Percentiles rank a stretch among this genome's conserved stretches.
These are phyloP conservation scores for Salvia rosmarinus DNA, from an alignment of 257 asterid species.

Conservation along the genomic window DNA sequence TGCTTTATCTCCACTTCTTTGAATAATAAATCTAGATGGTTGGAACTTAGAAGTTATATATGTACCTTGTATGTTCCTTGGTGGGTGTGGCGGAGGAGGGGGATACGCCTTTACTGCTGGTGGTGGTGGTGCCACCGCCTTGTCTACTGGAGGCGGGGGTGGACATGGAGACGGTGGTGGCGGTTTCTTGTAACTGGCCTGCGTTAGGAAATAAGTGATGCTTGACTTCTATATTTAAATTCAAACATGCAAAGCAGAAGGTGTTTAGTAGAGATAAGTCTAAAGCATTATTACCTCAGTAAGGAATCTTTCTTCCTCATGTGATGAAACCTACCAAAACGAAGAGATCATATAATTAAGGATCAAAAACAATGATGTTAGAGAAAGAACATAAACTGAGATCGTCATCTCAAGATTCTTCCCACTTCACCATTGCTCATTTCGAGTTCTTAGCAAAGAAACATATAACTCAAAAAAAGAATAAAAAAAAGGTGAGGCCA, in stretches of 20 bases:
- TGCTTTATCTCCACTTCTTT: too few relatives aligned
- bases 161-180: constrained; percentile 35
- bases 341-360: not conserved
- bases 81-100: constrained; percentile 37
- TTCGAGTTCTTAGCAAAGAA: not conserved
- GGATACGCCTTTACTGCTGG: constrained; percentile 24
- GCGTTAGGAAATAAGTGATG: not conserved
- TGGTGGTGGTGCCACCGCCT: constrained; percentile 41
- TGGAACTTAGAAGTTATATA: too few relatives aligned
- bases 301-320: constrained; percentile 29
- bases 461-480: not conserved
- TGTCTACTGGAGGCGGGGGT: constrained; percentile 34
- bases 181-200: constrained; percentile 25
- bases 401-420: not conserved
- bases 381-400: not conserved
- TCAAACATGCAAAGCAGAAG: too few relatives aligned
- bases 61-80: constrained; percentile 42
- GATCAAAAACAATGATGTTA: not conserved
- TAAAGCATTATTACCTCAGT: constrained; percentile 24
- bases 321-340: constrained; percentile 35
- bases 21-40: too few relatives aligned
- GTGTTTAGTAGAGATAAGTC: not conserved
- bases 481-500: not conserved
- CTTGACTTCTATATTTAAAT: too few relatives aligned
- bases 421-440: not conserved